A percentile compares a stretch with the other conserved stretches of the same genome.
These are phyloP conservation scores for Fraxinus dipetala DNA, from an alignment of 305 asterid genomes.

Conservation along the genomic window DNA sequence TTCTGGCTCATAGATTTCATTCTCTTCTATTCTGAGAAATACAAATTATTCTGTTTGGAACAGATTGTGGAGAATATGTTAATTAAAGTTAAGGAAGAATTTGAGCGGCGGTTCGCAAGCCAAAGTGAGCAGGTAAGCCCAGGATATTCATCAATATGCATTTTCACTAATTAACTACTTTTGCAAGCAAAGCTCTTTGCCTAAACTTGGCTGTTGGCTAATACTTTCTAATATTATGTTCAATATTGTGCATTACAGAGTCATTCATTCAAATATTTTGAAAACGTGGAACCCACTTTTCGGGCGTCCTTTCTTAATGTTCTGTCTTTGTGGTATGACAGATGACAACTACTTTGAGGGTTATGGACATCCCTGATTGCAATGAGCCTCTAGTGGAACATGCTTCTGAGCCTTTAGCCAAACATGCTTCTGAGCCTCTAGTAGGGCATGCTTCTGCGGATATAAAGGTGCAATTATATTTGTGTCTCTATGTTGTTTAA, in stretches of 20 bases:
- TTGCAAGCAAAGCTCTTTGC: conserved; percentile 1
- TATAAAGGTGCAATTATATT: conserved; percentile 34
- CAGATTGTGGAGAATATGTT: conserved; percentile 77
- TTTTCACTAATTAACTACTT: background rate
- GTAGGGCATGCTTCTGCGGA: conserved; percentile 19
- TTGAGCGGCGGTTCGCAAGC: conserved; percentile 46
- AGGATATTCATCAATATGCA: background rate
- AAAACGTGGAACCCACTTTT: background rate
- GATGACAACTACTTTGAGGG: conserved; percentile 33
- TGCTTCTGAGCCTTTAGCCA: conserved; percentile 3
- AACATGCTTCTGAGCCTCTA: conserved; percentile 14
- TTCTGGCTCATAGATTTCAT: conserved; percentile 11
- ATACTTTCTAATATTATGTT: background rate
- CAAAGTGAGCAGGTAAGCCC: conserved; percentile 49
- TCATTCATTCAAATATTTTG: background rate
- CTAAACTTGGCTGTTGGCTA: background rate
- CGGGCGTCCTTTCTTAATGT: background rate
- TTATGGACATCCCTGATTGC: conserved; percentile 25
- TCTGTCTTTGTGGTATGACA: conserved; percentile 32
- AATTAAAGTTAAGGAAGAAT: conserved; percentile 67
- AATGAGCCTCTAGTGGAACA: conserved; percentile 13
- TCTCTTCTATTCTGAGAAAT: conserved; percentile 21
- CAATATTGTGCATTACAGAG: background rate
- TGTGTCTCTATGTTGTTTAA: conserved; percentile 24
- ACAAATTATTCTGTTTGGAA: conserved; percentile 22